Evolutionary conservation across 345 rosid species (phyloP), one percentile per base, ranked within the genome.

Genomic region (Zanthoxylum bungeanum): DNA sequence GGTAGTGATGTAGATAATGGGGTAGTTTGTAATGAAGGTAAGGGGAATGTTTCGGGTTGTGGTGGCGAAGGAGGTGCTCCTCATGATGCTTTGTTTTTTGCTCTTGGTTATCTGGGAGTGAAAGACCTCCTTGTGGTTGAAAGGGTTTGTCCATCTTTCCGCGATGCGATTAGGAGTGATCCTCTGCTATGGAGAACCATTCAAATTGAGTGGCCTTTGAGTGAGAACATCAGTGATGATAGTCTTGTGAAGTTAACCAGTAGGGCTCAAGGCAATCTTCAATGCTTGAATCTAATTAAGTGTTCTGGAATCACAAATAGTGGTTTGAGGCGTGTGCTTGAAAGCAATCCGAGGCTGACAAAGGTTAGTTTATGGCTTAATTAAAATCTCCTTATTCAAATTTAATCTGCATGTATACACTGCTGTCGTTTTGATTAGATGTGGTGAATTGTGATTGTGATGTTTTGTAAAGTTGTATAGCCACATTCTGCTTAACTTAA

Each of bases 211-310:
- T 91, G 81, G 42, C 98, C 98, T 0, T 75, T 89, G 83, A 93
- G 74, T 60, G 94, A 88, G 81, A 92, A 89, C 86, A 82, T 95
- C 33, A 93, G 93, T 0, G 98, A 95, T 62, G 96, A 91, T 75
- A 66, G 79, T 78, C 89, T 94, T 68, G 64, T 90, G 84, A 79
- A 85, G 57, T 68, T 92, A 72, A 76, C 91, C 59, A 73, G 77
- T 36, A 85, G 88, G 81, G 97, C 97, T 73, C 89, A 81, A 73
- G 95, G 97, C 14, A 85, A 71, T 60, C 78, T 94, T 80, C 86
- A 80, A 67, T 83, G 90, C 82, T 82, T 94, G 85, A 91, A 87
- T 83, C 86, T 94, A 61, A 84, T 86, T 16, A 86, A 85, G 57
- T 92, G 98, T 77, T 46, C 85, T 31, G 82, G 83, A 86, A 81